A percentile compares a stretch with the other conserved stretches of the same genome.
Conservation (phyloP, 768 basidiomycete species). For the Pholiota microspora region DNA sequence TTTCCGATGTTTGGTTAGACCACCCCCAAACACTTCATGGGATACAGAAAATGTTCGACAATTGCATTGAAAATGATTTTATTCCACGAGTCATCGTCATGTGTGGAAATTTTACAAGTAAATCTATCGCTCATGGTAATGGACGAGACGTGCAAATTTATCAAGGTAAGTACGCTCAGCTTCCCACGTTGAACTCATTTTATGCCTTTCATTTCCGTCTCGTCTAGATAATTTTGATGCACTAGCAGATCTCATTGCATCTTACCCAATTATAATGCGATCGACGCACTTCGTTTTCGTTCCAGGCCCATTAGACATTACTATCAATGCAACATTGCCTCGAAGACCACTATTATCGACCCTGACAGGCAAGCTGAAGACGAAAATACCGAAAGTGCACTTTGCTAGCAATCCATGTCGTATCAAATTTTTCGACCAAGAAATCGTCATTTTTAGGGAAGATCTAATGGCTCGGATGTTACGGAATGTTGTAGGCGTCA, state of each 20-base stretch:
- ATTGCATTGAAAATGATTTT: slow-evolving; percentile 82
- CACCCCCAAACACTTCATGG: slow-evolving; percentile 79
- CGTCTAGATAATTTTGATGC: slow-evolving; percentile 79
- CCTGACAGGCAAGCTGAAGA: slow-evolving; percentile 66
- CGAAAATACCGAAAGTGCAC: slow-evolving; percentile 74
- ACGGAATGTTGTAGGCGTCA: slow-evolving; percentile 86
- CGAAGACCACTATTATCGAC: slow-evolving; percentile 77
- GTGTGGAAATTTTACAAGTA: slow-evolving; percentile 93
- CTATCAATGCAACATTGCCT: slow-evolving; percentile 77
- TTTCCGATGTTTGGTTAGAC: slow-evolving; percentile 97
- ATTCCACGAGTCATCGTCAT: slow-evolving; percentile 88
- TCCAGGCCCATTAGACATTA: slow-evolving; percentile 91
- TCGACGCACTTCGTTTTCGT: slow-evolving; percentile 90
- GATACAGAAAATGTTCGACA: slow-evolving; percentile 83
- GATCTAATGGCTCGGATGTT: slow-evolving; percentile 94
- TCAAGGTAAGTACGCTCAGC: slow-evolving; percentile 53
- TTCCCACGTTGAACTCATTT: neutral
- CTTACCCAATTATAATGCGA: slow-evolving; percentile 75
- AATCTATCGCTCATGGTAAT: slow-evolving; percentile 75
- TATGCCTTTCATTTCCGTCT: neutral
- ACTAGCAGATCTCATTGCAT: slow-evolving; percentile 79
- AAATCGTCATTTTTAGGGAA: slow-evolving; percentile 91
- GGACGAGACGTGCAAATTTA: slow-evolving; percentile 79
- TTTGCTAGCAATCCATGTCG: slow-evolving; percentile 93
- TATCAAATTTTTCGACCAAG: slow-evolving; percentile 92